These are phyloP conservation scores for Stephania japonica DNA, from an alignment of 164 flowering plant genomes.

Conservation along the genomic window DNA sequence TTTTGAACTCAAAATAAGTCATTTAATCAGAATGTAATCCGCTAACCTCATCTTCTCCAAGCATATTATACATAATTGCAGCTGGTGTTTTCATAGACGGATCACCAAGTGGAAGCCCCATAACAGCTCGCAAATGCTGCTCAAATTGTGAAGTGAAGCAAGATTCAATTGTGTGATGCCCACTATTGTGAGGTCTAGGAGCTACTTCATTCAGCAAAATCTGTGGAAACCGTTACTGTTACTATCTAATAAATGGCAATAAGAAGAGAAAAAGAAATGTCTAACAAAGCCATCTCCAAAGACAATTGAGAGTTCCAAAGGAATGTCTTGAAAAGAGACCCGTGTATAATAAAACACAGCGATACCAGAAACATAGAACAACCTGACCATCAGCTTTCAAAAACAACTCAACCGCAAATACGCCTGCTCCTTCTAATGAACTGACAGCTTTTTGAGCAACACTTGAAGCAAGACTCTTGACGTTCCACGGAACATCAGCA, in stretches of 20 bases:
- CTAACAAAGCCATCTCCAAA: neutral
- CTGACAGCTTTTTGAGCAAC: slow-evolving; percentile 76
- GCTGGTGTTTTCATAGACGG: slow-evolving; percentile 90
- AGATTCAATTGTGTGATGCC: slow-evolving; percentile 93
- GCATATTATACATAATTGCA: slow-evolving; percentile 88
- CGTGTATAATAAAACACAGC: neutral
- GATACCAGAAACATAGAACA: slow-evolving; percentile 2
- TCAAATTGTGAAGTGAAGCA: slow-evolving; percentile 91
- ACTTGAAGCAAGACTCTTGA: slow-evolving; percentile 57
- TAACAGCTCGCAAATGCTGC: slow-evolving; percentile 89
- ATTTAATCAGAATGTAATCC: slow-evolving; percentile 7
- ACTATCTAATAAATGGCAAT: neutral
- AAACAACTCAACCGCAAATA: slow-evolving; percentile 95
- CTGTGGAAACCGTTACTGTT: slow-evolving; percentile 25
- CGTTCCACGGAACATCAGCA: slow-evolving; percentile 74
- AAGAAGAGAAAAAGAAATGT: neutral
- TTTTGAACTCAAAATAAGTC: neutral
- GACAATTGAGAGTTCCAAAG: neutral
- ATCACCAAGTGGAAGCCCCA: slow-evolving; percentile 96
- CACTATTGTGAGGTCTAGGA: slow-evolving; percentile 98
- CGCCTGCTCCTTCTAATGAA: slow-evolving; percentile 95
- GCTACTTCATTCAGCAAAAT: slow-evolving; percentile 94
- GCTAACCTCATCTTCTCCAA: slow-evolving; percentile 85
- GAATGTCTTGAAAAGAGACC: neutral
- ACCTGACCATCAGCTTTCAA: slow-evolving; percentile 82